These are phyloP conservation scores for Xylaria sp. DNA, from an alignment of 2,329 filamentous ascomycete genomes.

Conservation along the genomic window DNA sequence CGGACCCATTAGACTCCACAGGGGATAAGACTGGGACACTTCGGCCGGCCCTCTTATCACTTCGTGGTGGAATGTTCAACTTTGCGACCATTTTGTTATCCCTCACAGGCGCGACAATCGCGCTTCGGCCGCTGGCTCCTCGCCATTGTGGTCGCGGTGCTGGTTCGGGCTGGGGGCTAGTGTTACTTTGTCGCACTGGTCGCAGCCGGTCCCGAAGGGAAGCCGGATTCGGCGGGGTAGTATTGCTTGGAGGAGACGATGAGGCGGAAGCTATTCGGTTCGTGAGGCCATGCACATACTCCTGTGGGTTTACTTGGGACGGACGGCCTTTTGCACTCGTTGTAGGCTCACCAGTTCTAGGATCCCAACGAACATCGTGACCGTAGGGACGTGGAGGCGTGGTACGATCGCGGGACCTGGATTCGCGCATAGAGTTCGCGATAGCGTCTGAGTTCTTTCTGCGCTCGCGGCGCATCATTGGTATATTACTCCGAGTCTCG, in stretches of 20 bases:
- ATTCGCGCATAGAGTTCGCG: constrained; percentile 52
- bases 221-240: constrained; percentile 47
- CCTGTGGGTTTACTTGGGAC: constrained; percentile 66
- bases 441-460: constrained; percentile 58
- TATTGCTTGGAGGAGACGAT: constrained; percentile 44
- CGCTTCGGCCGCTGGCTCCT: constrained; percentile 75
- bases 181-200: constrained; percentile 53
- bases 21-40: constrained; percentile 47
- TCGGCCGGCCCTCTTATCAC: constrained; percentile 55
- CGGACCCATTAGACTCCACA: constrained; percentile 50
- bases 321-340: constrained; percentile 65
- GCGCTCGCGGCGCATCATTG: constrained; percentile 64
- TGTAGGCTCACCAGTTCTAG: constrained; percentile 73
- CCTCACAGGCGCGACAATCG: constrained; percentile 71
- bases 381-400: constrained; percentile 49
- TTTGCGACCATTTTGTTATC: constrained; percentile 68
- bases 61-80: constrained; percentile 66
- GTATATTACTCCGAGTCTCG: constrained; percentile 58
- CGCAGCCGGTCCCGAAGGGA: constrained; percentile 60
- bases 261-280: constrained; percentile 44
- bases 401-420: constrained; percentile 54
- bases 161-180: constrained; percentile 42
- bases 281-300: constrained; percentile 56
- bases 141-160: constrained; percentile 71
- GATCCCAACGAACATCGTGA: constrained; percentile 69